Percentiles rank a stretch among this genome's conserved stretches.
These are phyloP conservation scores for Verticillium nubilum DNA, from an alignment of 2,329 filamentous ascomycete genomes.

Conservation along the genomic window DNA sequence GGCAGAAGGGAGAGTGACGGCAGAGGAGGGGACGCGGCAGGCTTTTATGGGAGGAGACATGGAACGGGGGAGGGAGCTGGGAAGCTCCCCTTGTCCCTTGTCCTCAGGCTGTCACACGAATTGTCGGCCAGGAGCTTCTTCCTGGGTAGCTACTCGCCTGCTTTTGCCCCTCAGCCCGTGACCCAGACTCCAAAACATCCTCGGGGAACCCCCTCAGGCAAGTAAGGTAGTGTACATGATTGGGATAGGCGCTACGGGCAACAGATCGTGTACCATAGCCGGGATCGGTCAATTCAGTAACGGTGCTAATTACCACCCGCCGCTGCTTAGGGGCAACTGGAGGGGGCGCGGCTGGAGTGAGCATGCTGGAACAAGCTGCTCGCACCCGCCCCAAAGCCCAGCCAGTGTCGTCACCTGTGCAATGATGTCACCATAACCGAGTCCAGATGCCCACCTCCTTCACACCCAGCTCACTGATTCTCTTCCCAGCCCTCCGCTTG, in stretches of 20 bases:
- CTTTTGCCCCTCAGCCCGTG: not conserved
- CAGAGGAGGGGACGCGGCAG: conserved; percentile 4
- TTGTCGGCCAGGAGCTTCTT: not conserved
- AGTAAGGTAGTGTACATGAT: not conserved
- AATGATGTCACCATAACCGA: conserved; percentile 33
- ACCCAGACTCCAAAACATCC: not conserved
- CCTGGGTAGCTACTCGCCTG: not conserved
- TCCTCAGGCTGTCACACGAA: not conserved
- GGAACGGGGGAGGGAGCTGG: not conserved
- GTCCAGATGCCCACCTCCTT: not conserved
- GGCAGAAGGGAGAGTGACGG: not conserved
- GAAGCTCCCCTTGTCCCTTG: not conserved
- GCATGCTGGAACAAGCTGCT: not conserved
- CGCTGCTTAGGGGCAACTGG: not conserved
- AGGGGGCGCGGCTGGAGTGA: not conserved
- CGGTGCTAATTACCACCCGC: not conserved
- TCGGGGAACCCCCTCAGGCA: not conserved
- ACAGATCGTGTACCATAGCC: not conserved
- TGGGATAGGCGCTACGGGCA: not conserved
- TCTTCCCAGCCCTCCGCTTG: not conserved
- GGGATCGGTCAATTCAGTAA: not conserved
- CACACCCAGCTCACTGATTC: not conserved
- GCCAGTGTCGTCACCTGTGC: conserved; percentile 26
- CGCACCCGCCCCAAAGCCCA: not conserved
- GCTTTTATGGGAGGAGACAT: conserved; percentile 9